These are phyloP conservation scores for Earliella scabrosa DNA, from an alignment of 1,284 basidiomycete species.

Conservation along the genomic window DNA sequence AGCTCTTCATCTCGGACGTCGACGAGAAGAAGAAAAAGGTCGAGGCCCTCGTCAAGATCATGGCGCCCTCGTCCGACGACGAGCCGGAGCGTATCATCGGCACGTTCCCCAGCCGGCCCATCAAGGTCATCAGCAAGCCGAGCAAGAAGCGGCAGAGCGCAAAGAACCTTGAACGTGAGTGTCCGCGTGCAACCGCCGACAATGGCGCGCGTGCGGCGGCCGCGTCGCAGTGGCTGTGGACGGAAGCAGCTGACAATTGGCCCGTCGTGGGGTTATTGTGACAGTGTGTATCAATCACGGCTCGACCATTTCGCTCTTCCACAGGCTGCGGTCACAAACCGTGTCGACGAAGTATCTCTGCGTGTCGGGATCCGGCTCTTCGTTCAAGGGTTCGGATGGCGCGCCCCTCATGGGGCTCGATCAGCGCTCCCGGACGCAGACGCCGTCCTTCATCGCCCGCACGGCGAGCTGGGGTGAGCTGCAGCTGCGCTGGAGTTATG, in stretches of 20 bases:
- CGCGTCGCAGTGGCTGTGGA: conserved; percentile 14
- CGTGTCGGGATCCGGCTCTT: conserved; percentile 88
- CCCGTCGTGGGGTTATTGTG: conserved; percentile 6
- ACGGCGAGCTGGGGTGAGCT: conserved; percentile 82
- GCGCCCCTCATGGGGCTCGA: conserved; percentile 82
- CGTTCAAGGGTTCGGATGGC: conserved; percentile 91
- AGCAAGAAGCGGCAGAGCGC: conserved; percentile 95
- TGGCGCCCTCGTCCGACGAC: conserved; percentile 79
- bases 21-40: conserved; percentile 93
- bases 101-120: conserved; percentile 87
- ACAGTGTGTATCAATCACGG: conserved; percentile 97
- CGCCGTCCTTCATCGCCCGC: conserved; percentile 84
- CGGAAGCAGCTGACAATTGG: conserved; percentile 6
- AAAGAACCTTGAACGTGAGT: conserved; percentile 91
- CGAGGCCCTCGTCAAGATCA: conserved; percentile 88
- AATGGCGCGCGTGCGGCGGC: conserved; percentile 11
- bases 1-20: conserved; percentile 89
- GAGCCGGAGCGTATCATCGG: conserved; percentile 84
- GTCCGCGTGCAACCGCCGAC: conserved; percentile 10
- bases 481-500: conserved; percentile 2
- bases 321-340: conserved; percentile 90
- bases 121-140: conserved; percentile 97
- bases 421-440: conserved; percentile 68
- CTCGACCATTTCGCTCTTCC: conserved; percentile 93
- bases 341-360: conserved; percentile 97